A percentile compares a stretch with the other conserved stretches of the same genome.
phyloP scores from a whole-genome alignment of 2,329 filamentous ascomycete genomes.

The Gremmenia infestans region DNA sequence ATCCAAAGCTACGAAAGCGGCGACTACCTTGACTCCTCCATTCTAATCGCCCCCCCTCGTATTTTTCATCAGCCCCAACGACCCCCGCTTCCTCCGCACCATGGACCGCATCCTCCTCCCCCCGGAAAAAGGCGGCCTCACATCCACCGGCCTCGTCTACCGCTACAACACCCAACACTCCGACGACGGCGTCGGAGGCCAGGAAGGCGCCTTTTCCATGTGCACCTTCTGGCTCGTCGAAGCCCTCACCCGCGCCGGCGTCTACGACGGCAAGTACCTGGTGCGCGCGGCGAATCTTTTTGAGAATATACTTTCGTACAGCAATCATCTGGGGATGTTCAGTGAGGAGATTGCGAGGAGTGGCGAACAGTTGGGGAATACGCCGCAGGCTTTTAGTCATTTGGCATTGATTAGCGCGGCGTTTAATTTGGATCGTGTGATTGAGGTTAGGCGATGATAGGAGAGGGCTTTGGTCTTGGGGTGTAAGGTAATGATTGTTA shows the following conservation, averaged over 20 bases:
- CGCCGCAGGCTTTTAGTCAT: slow-evolving; percentile 74
- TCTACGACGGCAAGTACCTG: slow-evolving; percentile 61
- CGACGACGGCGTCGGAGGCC: slow-evolving; percentile 70
- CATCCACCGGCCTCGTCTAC: slow-evolving; percentile 69
- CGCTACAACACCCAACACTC: slow-evolving; percentile 66
- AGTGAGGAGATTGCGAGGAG: slow-evolving; percentile 71
- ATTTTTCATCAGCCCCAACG: slow-evolving; percentile 74
- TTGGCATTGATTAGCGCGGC: slow-evolving; percentile 71
- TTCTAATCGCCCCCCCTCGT: slow-evolving; percentile 74
- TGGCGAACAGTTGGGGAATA: slow-evolving; percentile 75
- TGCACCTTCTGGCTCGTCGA: slow-evolving; percentile 82
- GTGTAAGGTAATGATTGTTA: no score
- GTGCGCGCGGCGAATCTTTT: slow-evolving; percentile 62
- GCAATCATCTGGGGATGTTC: slow-evolving; percentile 74
- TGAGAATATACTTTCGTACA: slow-evolving; percentile 72
- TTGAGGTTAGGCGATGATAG: slow-evolving; percentile 1
- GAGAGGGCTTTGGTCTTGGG: background rate
- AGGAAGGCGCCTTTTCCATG: slow-evolving; percentile 75
- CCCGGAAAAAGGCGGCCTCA: slow-evolving; percentile 70
- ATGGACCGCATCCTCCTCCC: slow-evolving; percentile 66
- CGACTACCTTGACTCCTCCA: slow-evolving; percentile 66
- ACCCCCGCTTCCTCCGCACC: slow-evolving; percentile 68
- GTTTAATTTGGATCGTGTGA: slow-evolving; percentile 64
- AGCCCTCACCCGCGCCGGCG: slow-evolving; percentile 63
- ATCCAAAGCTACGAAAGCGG: slow-evolving; percentile 71